These are phyloP conservation scores for Usnea hakonensis DNA, from an alignment of 495 filamentous ascomycete genomes.

Conservation along the genomic window DNA sequence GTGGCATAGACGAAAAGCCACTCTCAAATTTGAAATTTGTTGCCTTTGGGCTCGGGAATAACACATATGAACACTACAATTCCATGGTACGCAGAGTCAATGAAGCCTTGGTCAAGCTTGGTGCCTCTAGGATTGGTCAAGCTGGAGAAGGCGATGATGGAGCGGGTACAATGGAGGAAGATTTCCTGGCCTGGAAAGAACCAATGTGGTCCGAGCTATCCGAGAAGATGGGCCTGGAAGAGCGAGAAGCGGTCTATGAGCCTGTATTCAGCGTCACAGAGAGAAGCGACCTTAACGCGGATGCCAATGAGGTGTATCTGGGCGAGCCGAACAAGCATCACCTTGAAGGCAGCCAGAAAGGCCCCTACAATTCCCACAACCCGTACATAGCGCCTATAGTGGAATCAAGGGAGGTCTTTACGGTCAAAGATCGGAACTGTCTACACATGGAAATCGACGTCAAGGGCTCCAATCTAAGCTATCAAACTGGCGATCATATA, in stretches of 20 bases:
- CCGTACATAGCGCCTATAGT: slow-evolving; percentile 92
- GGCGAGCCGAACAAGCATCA: slow-evolving; percentile 97
- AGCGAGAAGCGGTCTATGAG: slow-evolving; percentile 94
- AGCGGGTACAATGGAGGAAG: slow-evolving; percentile 98
- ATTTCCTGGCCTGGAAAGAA: slow-evolving; percentile 98
- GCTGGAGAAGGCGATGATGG: slow-evolving; percentile 97
- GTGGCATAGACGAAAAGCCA: slow-evolving; percentile 55
- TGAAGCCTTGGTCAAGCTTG: slow-evolving; percentile 67
- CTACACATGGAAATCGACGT: slow-evolving; percentile 96
- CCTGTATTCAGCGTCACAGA: slow-evolving; percentile 81
- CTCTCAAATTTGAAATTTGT: slow-evolving; percentile 86
- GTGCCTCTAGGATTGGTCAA: slow-evolving; percentile 72
- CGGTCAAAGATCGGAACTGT: slow-evolving; percentile 87
- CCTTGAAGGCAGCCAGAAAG: slow-evolving; percentile 74
- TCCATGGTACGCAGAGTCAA: slow-evolving; percentile 92
- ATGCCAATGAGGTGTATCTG: slow-evolving; percentile 84
- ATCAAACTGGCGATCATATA: slow-evolving; percentile 96
- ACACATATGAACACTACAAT: slow-evolving; percentile 99
- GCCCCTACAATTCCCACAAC: slow-evolving; percentile 94
- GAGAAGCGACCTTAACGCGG: slow-evolving; percentile 60
- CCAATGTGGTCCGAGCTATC: slow-evolving; percentile 90
- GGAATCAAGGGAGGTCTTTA: slow-evolving; percentile 86
- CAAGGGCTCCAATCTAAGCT: slow-evolving; percentile 73
- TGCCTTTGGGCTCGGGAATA: slow-evolving; percentile 91
- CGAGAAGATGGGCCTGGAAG: slow-evolving; percentile 77